Percentiles rank a stretch among this genome's conserved stretches.
These are phyloP conservation scores for Metschnikowia rubicola DNA, from an alignment of 805 yeast genomes.

Conservation along the genomic window DNA sequence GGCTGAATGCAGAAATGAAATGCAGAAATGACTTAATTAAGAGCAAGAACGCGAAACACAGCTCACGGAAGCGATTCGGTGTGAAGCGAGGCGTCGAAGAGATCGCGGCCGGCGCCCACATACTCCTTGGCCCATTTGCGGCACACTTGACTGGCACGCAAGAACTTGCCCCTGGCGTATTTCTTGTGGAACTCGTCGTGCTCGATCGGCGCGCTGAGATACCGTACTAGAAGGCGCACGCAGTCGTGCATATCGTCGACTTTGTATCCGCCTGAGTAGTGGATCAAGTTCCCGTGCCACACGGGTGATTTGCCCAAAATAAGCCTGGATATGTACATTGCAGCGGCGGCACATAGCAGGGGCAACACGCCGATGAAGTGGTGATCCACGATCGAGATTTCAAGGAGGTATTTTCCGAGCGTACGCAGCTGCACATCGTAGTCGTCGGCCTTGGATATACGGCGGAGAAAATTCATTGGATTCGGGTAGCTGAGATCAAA, in stretches of 20 bases:
- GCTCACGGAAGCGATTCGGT: slow-evolving; percentile 10
- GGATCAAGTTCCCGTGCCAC: slow-evolving; percentile 86
- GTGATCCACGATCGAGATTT: slow-evolving; percentile 72
- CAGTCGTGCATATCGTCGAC: slow-evolving; percentile 70
- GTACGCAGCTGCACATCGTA: slow-evolving; percentile 83
- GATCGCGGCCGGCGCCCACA: slow-evolving; percentile 41
- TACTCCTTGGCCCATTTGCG: slow-evolving; percentile 79
- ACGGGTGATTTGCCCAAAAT: slow-evolving; percentile 62
- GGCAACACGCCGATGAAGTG: slow-evolving; percentile 71
- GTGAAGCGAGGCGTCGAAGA: slow-evolving; percentile 30
- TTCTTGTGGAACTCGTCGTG: slow-evolving; percentile 93
- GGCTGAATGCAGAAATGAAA: no score
- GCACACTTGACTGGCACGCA: slow-evolving; percentile 79
- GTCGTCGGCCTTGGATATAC: slow-evolving; percentile 88
- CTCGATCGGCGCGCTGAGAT: slow-evolving; percentile 71
- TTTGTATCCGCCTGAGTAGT: slow-evolving; percentile 87
- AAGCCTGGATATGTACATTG: slow-evolving; percentile 78
- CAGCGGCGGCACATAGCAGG: slow-evolving; percentile 78
- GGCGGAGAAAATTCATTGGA: slow-evolving; percentile 84
- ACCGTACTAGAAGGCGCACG: slow-evolving; percentile 70
- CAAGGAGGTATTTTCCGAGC: slow-evolving; percentile 78
- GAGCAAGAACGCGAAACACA: no score
- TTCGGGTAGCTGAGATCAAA: slow-evolving; percentile 82
- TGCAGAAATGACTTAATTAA: no score
- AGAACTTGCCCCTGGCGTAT: slow-evolving; percentile 82